Evolutionary conservation across 2,329 filamentous ascomycete genomes (phyloP).

Genomic region (Fusarium subtropicale): DNA sequence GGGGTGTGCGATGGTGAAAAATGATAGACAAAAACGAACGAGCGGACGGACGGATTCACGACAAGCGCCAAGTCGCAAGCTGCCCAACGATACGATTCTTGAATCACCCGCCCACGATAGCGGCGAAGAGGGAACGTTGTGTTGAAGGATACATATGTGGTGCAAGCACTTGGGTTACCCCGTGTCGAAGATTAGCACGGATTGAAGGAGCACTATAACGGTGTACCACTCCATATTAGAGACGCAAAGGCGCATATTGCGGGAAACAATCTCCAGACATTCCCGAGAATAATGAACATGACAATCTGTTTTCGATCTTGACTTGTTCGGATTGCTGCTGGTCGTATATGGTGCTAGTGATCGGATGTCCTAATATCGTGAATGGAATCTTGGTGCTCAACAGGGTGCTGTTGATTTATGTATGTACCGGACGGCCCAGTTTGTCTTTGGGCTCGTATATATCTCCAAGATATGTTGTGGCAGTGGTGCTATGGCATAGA

Average conservation of each 20-base stretch:
- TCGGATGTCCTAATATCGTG: neutral
- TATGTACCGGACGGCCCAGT: neutral
- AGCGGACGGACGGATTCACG: neutral
- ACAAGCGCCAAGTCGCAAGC: neutral
- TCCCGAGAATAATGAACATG: conserved; percentile 25
- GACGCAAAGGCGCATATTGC: conserved; percentile 3
- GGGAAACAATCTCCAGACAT: conserved; percentile 1
- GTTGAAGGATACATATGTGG: neutral
- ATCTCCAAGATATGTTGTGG: neutral
- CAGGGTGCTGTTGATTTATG: too few species aligned
- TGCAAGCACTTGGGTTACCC: neutral
- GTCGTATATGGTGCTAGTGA: neutral
- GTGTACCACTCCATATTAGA: neutral
- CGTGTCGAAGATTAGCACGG: neutral
- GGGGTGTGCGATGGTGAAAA: neutral
- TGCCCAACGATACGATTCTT: neutral
- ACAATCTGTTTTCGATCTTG: conserved; percentile 10
- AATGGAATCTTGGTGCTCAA: neutral
- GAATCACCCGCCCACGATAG: neutral
- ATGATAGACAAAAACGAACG: neutral
- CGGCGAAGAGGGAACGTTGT: neutral
- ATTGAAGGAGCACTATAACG: neutral
- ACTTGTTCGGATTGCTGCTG: neutral
- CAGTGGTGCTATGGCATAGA: too few species aligned
- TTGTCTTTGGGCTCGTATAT: neutral